A percentile compares a stretch with the other conserved stretches of the same genome.
Evolutionary conservation across 768 basidiomycete species (phyloP).

Genomic region (Nidula microcarpa): DNA sequence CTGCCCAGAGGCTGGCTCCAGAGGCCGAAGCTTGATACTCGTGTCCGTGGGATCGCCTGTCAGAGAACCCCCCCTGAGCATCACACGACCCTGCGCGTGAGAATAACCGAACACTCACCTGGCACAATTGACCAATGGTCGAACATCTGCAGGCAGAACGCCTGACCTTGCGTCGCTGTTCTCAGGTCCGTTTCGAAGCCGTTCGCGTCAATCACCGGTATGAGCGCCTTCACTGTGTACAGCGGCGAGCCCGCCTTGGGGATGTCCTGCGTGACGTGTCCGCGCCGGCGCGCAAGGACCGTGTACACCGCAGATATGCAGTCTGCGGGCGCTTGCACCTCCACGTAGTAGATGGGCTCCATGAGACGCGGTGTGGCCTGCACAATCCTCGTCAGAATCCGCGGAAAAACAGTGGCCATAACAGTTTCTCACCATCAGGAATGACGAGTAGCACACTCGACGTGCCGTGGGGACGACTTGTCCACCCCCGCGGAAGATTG

Average conservation of each 20-base stretch:
- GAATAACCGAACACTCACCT: constrained; percentile 43
- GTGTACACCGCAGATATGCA: constrained; percentile 99
- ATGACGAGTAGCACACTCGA: constrained; percentile 97
- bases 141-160: constrained; percentile 97
- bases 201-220: constrained; percentile 97
- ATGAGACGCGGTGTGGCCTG: constrained; percentile 93
- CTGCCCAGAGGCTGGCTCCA: constrained; percentile 97
- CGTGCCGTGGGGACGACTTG: constrained; percentile 99
- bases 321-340: constrained; percentile 98
- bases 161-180: constrained; percentile 97
- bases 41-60: constrained; percentile 97
- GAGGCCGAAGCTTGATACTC: constrained; percentile 90
- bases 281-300: constrained; percentile 95
- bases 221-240: constrained; percentile 97
- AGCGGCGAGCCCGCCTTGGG: constrained; percentile 97
- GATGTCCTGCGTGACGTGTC: constrained; percentile 98
- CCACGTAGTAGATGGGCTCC: constrained; percentile 98
- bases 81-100: constrained; percentile 18
- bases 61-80: constrained; percentile 4
- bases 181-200: constrained; percentile 98
- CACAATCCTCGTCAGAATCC: constrained; percentile 4
- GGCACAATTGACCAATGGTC: constrained; percentile 99
- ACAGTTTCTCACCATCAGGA: constrained; percentile 78
- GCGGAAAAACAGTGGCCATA: constrained; percentile 3
- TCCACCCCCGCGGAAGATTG: constrained; percentile 96